Evolutionary conservation across 352 stramenopile species (phyloP).

Genomic region (Blastocystis sp.): DNA sequence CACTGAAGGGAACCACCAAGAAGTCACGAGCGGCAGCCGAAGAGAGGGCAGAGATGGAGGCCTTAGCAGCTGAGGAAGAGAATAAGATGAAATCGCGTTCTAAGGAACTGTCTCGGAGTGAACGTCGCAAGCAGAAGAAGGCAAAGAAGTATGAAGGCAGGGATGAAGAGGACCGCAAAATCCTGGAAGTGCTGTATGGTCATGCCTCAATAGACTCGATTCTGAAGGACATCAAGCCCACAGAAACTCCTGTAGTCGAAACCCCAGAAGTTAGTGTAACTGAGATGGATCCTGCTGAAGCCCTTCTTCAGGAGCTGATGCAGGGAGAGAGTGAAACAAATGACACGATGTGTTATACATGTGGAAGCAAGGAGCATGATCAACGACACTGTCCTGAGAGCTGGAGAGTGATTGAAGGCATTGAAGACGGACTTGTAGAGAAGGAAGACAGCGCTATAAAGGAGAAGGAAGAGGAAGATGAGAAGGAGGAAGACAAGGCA

Average conservation of each 20-base stretch:
- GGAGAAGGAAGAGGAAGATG: slow-evolving; percentile 61
- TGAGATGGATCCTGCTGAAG: neutral
- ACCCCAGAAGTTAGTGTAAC: neutral
- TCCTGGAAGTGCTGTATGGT: slow-evolving; percentile 47
- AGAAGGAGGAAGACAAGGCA: slow-evolving; percentile 72
- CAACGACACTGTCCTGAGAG: slow-evolving; percentile 54
- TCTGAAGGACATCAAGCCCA: neutral
- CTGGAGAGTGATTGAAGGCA: slow-evolving; percentile 51
- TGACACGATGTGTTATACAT: slow-evolving; percentile 49
- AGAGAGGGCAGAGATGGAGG: slow-evolving; percentile 66
- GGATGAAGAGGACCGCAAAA: slow-evolving; percentile 23
- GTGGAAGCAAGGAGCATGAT: slow-evolving; percentile 48
- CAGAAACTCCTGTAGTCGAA: neutral
- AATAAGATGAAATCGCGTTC: neutral
- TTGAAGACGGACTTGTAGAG: neutral
- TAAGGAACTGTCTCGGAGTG: slow-evolving; percentile 74
- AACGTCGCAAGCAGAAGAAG: slow-evolving; percentile 80
- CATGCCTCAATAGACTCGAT: neutral
- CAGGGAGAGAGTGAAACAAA: neutral
- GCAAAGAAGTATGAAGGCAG: slow-evolving; percentile 67
- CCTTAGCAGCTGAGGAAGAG: neutral
- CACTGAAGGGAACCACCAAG: slow-evolving; percentile 60
- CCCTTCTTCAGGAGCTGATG: neutral
- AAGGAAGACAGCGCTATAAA: slow-evolving; percentile 52
- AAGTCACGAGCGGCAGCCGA: slow-evolving; percentile 34